A percentile compares a stretch with the other conserved stretches of the same genome.
Evolutionary conservation across 2,329 filamentous ascomycete genomes (phyloP).

Genomic region (Ceratocystiopsis minuta): DNA sequence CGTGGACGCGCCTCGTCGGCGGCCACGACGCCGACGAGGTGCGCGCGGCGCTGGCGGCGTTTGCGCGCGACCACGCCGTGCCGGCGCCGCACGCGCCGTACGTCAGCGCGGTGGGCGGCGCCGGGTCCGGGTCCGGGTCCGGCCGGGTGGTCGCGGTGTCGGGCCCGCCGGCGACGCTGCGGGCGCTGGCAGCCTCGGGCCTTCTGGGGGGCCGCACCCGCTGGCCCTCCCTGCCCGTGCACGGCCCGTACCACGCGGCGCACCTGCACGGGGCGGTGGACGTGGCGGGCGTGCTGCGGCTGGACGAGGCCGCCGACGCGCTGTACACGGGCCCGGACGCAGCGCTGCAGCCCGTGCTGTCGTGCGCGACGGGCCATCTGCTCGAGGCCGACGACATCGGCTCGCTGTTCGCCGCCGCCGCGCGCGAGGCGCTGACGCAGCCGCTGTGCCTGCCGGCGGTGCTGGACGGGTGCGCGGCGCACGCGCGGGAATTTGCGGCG

Average conservation of each 20-base stretch:
- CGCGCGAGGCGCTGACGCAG: constrained; percentile 31
- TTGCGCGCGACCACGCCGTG: too few relatives aligned
- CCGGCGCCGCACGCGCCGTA: too few relatives aligned
- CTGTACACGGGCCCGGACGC: constrained; percentile 27
- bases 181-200: constrained; percentile 21
- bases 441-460: constrained; percentile 29
- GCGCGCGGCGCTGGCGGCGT: too few relatives aligned
- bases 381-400: constrained; percentile 22
- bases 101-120: too few relatives aligned
- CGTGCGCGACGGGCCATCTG: constrained; percentile 27
- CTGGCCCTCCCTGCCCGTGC: constrained; percentile 34
- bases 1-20: too few relatives aligned
- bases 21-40: too few relatives aligned
- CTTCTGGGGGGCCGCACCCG: constrained; percentile 25
- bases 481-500: constrained; percentile 22
- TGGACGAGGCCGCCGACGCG: constrained; percentile 23
- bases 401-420: constrained; percentile 23
- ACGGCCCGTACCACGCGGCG: constrained; percentile 37
- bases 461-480: constrained; percentile 27
- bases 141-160: constrained; percentile 36
- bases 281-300: constrained; percentile 25
- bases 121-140: too few relatives aligned
- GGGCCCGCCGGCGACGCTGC: constrained; percentile 32
- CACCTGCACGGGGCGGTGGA: constrained; percentile 30
- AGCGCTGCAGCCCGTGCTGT: constrained; percentile 33